These are phyloP conservation scores for Xanthoceras sorbifolium DNA, from an alignment of 345 rosid genomes.

Conservation along the genomic window DNA sequence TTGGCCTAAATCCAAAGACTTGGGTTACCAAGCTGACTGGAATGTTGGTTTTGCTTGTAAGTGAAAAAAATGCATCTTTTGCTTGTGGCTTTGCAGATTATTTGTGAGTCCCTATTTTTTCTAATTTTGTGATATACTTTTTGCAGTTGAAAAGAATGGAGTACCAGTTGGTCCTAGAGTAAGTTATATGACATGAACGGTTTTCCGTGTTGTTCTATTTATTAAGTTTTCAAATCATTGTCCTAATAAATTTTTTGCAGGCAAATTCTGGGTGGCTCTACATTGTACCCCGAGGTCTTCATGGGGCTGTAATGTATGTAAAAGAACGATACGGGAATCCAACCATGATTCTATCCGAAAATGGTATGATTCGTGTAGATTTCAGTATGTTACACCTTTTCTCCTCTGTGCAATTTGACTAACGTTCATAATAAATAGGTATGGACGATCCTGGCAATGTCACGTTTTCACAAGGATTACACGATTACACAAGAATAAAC, in stretches of 20 bases:
- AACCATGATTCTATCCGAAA: conserved; percentile 49
- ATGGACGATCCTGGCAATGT: conserved; percentile 64
- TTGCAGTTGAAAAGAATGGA: conserved; percentile 47
- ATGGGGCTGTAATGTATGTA: conserved; percentile 46
- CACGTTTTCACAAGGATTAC: conserved; percentile 37
- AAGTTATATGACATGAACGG: neutral
- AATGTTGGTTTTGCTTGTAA: conserved; percentile 53
- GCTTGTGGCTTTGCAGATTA: neutral
- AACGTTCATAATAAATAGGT: conserved; percentile 30
- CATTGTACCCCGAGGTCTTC: conserved; percentile 65
- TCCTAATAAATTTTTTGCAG: conserved; percentile 29
- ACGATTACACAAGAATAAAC: conserved; percentile 46
- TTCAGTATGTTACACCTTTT: neutral
- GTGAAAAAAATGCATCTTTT: no score
- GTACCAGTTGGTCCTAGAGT: conserved; percentile 54
- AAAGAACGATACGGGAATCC: conserved; percentile 59
- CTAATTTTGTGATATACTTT: neutral
- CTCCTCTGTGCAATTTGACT: neutral
- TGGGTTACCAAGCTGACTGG: conserved; percentile 58
- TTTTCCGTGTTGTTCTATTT: neutral
- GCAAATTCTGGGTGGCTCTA: conserved; percentile 67
- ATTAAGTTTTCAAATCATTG: neutral
- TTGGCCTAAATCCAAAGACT: conserved; percentile 25
- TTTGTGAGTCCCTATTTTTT: neutral
- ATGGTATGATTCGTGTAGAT: conserved; percentile 39